Evolutionary conservation across 192 early-diverging fungal species (phyloP), one percentile per base, ranked within the genome.

Genomic region (Coemansia sp.): DNA sequence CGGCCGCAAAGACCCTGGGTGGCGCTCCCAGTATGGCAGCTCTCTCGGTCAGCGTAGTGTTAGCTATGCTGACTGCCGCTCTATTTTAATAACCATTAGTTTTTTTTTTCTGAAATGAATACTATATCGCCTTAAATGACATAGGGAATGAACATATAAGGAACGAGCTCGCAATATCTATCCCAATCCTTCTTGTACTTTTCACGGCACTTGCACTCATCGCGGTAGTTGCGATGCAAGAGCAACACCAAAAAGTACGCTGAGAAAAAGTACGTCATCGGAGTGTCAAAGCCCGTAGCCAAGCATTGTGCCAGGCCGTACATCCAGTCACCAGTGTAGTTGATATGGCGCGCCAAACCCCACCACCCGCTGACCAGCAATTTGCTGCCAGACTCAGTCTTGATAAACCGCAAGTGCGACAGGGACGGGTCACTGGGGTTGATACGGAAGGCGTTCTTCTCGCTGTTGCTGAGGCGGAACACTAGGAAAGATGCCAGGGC

Each of bases 141-240:
- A 31, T 86, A 85, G 44, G 97, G 97, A 43, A 98, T 90, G 66
- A 98, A 94, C 68, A 90, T 87, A 75, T 90, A 95, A 31, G 89
- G 90, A 0, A 98, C 97, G 10, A 81, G 75, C 41, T 87, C 76
- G 69, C 92, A 91, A 82, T 99, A 99, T 68, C 79, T 80, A 41
- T 91, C 88, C 97, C 97, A 99, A 75, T 97, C 95, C 63, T 90
- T 90, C 67, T 92, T 92, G 86, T 99, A 99, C 81, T 99, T 99
- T 20, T 85, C 84, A 61, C 88, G 83, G 83, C 97, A 99, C 76
- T 93, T 94, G 74, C 89, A 87, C 70, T 97, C 95, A 73, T 98
- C 96, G 58, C 97, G 90, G 65, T 87, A 70, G 72, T 91, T 92
- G 64, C 97, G 93, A 76, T 99, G 97, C 58, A 96, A 58, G 33